Evolutionary conservation across 129 eudicot species (phyloP), one percentile per base, ranked within the genome.

Genomic region (Escallonia rubra): DNA sequence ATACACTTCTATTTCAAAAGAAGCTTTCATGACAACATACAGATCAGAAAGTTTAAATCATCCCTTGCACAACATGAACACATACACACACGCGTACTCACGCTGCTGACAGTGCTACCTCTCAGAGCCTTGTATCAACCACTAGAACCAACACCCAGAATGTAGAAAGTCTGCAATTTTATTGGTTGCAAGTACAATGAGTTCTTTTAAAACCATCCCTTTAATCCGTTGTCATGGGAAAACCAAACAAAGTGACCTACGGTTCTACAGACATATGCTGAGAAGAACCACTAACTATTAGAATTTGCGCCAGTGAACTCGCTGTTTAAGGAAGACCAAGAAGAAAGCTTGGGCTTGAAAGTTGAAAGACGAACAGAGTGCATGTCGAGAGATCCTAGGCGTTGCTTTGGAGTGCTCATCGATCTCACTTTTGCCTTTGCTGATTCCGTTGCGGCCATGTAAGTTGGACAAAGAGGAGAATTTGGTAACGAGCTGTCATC

Each of bases 401-500:
- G 62, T 76, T 86, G 96, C 75, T 80, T 81, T 2, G 96, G 98
- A n/a, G 95, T 86, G 76, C 98, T 91, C 48, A 82, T 59, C 0
- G 98, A 92, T 60, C 95, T 72, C 44, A 79, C 79, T 75, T 89
- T 92, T 56, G 89, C 96, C 95, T 82, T 88, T 8, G 95, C 89
- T 15, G 98, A 92, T 84, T 88, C 85, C 1, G 98, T 92, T 12
- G 87, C 76, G 16, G 91, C 95, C 98, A 92, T 92, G 74, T 92
- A 92, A 12, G 89, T 58, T 3, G 96, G 98, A 59, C 81, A 92
- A 48, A 56, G 55, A 0, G 87, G 87, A 23, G 89, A 88, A 43
- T 70, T 76, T 9, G 86, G 89, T 63, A 80, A 62, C 8, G 88
- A 80, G 38, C 57, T 66, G 66, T 83, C 86, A 4, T 84, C 89